Evolutionary conservation across 768 basidiomycete genomes (phyloP), one percentile per base, ranked within the genome.

Genomic region (Termitomyces titanicus): DNA sequence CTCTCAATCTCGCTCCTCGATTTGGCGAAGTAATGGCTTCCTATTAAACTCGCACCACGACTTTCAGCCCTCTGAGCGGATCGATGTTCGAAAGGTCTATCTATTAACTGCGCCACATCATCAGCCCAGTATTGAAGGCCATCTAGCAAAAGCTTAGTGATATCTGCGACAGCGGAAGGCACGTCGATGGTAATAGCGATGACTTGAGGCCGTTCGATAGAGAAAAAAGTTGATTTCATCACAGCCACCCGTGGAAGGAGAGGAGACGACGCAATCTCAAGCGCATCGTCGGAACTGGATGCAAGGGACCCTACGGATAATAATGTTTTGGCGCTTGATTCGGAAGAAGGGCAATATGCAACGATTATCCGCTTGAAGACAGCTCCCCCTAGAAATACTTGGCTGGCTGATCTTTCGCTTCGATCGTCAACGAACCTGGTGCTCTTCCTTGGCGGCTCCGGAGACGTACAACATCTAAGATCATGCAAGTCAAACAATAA

Each of bases 51-150:
- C 29, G 85, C 67, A 66, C 86, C 82, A 51, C 73, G 74, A 57
- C 80, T 83, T 54, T 72, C 72, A 48, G 64, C 58, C 22, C 63
- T 67, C 54, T 74, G 68, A 17, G 60, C 60, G 35, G 56, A 67
- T 12, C 42, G 43, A 43, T 57, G 53, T 7, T 54, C 61, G 25
- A 67, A 68, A 6, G 74, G 69, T 15, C 72, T 76, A 49, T 89
- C 88, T 3, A 87, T 62, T 48, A 88, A 78, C 63, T 89, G 92
- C n/a, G 85, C 73, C 25, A 86, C 66, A 64, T 98, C 94, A 65
- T 99, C 97, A 7, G 85, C 86, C 78, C 89, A 92, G 63, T 86
- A 88, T 68, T 98, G 94, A 17, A 98, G 67, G 12, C 82, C 81
- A 64, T 98, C 92, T 8, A 94, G 69, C 2, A 74, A 57, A 5